Percentiles rank a stretch among this genome's conserved stretches.
Evolutionary conservation across 2,329 filamentous ascomycete genomes (phyloP).

Genomic region (Trichoderma sp.): DNA sequence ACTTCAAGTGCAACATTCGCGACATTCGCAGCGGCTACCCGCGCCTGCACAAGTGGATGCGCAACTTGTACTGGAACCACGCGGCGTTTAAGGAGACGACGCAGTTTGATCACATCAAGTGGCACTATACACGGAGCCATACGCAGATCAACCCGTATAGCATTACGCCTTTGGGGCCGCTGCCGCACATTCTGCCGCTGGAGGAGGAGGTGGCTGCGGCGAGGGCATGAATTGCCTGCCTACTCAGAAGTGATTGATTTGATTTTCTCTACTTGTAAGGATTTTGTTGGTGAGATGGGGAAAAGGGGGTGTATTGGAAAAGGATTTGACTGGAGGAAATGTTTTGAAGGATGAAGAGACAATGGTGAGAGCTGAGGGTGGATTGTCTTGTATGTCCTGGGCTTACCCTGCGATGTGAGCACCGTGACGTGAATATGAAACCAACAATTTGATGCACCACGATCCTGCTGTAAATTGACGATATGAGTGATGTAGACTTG

Average conservation of each 20-base stretch:
- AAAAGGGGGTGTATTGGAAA: neutral
- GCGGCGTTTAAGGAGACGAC: slow-evolving; percentile 80
- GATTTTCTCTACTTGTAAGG: neutral
- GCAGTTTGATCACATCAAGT: slow-evolving; percentile 95
- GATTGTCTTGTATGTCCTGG: neutral
- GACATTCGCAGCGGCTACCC: slow-evolving; percentile 87
- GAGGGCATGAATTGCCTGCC: neutral
- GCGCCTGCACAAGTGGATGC: slow-evolving; percentile 76
- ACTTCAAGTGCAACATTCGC: slow-evolving; percentile 84
- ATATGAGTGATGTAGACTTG: neutral
- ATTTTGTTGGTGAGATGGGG: neutral
- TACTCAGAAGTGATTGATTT: too few species aligned
- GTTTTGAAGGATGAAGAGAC: neutral
- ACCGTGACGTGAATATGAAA: neutral
- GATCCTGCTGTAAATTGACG: neutral
- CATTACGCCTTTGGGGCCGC: slow-evolving; percentile 83
- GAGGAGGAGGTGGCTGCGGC: slow-evolving; percentile 67
- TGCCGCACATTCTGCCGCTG: slow-evolving; percentile 76
- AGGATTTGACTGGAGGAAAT: neutral
- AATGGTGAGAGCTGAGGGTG: neutral
- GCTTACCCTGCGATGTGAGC: slow-evolving; percentile 7
- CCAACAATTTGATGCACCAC: too few species aligned
- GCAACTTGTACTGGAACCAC: slow-evolving; percentile 80
- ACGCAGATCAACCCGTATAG: slow-evolving; percentile 66
- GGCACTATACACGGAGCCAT: slow-evolving; percentile 64